Conservation (phyloP, 2,329 filamentous ascomycete species). For the Fusarium robinianum region DNA sequence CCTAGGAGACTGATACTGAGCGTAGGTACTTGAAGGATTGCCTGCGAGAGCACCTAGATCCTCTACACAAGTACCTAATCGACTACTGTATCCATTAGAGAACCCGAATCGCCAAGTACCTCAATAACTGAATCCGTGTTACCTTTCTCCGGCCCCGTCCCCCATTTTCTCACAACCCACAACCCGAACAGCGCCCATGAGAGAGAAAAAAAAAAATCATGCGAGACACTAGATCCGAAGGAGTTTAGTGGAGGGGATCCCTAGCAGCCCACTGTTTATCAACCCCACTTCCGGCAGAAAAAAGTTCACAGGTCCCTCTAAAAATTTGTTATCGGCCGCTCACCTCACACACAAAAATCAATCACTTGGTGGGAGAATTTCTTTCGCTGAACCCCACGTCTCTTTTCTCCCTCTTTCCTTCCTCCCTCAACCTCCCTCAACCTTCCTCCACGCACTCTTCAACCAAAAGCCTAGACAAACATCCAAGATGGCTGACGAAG, state of each 20-base stretch:
- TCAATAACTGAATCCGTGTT: no score
- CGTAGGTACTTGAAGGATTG: no score
- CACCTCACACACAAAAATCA: conserved; percentile 40
- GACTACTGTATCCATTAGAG: no score
- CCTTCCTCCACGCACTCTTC: conserved; percentile 34
- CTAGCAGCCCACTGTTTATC: conserved; percentile 21
- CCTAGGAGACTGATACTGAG: no score
- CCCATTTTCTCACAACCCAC: conserved; percentile 5
- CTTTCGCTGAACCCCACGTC: conserved; percentile 46
- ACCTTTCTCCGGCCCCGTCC: no score
- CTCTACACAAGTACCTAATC: no score
- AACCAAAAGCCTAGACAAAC: conserved; percentile 38
- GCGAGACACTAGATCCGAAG: conserved; percentile 28
- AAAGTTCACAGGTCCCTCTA: conserved; percentile 42
- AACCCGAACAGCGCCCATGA: conserved; percentile 1
- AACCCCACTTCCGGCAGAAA: conserved; percentile 38
- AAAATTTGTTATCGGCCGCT: conserved; percentile 42
- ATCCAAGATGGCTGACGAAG: conserved; percentile 88
- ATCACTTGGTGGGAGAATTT: conserved; percentile 44
- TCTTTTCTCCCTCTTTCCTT: conserved; percentile 34
- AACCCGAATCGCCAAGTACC: no score
- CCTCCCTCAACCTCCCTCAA: conserved; percentile 34
- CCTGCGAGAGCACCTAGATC: no score
- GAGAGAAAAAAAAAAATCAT: conserved; percentile 33
- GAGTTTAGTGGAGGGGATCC: conserved; percentile 36